phyloP scores from a whole-genome alignment of 2,329 filamentous ascomycete genomes.

The Aspergillus sp. region DNA sequence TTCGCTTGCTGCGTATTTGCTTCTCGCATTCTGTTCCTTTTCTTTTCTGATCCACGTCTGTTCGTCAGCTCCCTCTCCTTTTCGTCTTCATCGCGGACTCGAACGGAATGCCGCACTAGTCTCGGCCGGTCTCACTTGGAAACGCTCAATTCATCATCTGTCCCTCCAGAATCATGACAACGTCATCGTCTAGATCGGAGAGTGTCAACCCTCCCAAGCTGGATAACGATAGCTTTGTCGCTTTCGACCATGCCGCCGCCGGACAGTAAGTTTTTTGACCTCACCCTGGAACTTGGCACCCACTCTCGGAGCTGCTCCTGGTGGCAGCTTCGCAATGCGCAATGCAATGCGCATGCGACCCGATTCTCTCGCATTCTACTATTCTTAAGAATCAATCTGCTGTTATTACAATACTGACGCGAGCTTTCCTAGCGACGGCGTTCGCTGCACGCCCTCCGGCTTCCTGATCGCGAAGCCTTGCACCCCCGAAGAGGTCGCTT shows the following conservation, averaged over 20 bases:
- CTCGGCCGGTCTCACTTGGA: not conserved
- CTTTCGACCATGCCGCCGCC: constrained; percentile 47
- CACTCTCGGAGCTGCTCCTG: not conserved
- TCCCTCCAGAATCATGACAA: constrained; percentile 27
- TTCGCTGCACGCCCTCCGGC: constrained; percentile 79
- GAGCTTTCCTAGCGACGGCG: constrained; percentile 70
- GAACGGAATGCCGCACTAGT: not conserved
- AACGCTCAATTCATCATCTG: not conserved
- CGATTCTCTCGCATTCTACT: not conserved
- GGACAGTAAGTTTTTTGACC: constrained; percentile 46
- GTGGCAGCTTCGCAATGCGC: not conserved
- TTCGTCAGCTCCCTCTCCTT: not conserved
- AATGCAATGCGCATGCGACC: not conserved
- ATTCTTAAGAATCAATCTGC: not conserved
- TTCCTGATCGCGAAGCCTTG: constrained; percentile 93
- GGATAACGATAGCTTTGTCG: constrained; percentile 41
- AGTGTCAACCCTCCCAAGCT: constrained; percentile 34
- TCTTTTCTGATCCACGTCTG: not conserved
- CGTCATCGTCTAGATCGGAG: constrained; percentile 32
- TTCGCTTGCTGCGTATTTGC: not conserved
- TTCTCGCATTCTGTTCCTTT: not conserved
- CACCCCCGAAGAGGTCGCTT: constrained; percentile 78
- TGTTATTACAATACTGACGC: not conserved
- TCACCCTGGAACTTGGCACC: not conserved
- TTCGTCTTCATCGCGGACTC: not conserved